Base-by-base conservation (phyloP, 1,284 basidiomycete genomes). In the Coriolopsis trogii region DNA sequence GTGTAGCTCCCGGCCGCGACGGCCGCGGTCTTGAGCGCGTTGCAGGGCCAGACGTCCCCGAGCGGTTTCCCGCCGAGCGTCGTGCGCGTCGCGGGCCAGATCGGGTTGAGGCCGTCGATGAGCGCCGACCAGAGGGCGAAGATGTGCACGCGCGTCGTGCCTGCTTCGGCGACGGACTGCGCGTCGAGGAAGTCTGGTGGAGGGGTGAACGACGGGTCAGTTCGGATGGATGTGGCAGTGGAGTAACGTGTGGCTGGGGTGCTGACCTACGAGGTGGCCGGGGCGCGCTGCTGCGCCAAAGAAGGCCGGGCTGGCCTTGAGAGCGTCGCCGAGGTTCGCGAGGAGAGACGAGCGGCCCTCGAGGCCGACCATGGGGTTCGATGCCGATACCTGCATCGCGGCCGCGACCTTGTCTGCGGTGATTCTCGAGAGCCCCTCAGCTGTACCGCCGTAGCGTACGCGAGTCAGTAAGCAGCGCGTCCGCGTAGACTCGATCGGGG, bases 1-100 rank as follows among this genome's bases (percentile, higher is more conserved):
- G 30, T 37, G 36, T 49, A 79, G 23, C 62, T 58, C 13, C 60
- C 56, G 3, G 67, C 67, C 3, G 65, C 56, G 26, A 63, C 55
- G 38, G 6, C 9, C 15, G 45, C 44, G 45, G 43, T 47, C 49
- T 69, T 71, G 41, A 90, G 76, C 1, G 81, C 79, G 3, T 79
- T 69, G 60, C 90, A 93, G 6, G 86, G 87, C 95, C 95, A 97
- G 38, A 94, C 93, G 66, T 97, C 95, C 24, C 95, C 95, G 10
- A 96, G 80, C 0, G 89, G 68, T 10, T 87, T 68, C 2, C 83
- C 86, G 36, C 75, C 79, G 40, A 93, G 73, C 1, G 77, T 74
- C 1, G 84, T 82, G 24, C 94, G 84, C 7, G 87, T 82, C n/a
- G 83, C 73, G 0, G 91, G 95, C 95, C 95, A 98, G 64, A 98